Conservation (phyloP, 495 filamentous ascomycete species). For the Penicillium dipodomyicola region DNA sequence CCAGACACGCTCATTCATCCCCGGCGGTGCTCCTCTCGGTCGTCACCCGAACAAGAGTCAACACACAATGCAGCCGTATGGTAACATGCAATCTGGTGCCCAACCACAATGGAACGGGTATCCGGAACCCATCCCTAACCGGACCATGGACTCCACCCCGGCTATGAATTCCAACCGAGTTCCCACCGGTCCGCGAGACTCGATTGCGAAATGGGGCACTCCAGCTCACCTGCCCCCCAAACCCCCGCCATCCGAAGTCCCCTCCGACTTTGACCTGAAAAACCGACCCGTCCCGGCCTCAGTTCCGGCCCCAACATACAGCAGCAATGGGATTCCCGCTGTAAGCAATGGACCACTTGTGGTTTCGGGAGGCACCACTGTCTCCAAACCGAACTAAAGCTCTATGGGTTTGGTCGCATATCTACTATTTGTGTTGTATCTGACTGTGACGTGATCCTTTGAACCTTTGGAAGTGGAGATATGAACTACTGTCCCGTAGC, state of each 20-base stretch:
- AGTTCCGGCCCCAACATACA: constrained; percentile 24
- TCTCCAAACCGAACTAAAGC: constrained; percentile 29
- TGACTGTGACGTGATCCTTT: not conserved
- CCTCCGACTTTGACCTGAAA: constrained; percentile 45
- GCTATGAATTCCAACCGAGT: constrained; percentile 19
- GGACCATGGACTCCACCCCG: constrained; percentile 6
- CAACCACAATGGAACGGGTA: constrained; percentile 38
- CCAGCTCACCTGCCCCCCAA: constrained; percentile 55
- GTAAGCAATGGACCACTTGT: constrained; percentile 43
- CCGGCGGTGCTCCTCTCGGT: constrained; percentile 40
- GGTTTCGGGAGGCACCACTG: constrained; percentile 37
- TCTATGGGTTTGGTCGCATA: not conserved
- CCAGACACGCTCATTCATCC: constrained; percentile 86
- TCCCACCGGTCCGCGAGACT: constrained; percentile 32
- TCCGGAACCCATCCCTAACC: constrained; percentile 29
- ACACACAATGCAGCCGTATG: constrained; percentile 34
- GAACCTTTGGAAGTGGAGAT: not conserved
- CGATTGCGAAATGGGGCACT: constrained; percentile 55
- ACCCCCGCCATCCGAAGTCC: constrained; percentile 53
- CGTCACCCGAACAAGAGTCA: constrained; percentile 36
- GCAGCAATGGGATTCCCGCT: constrained; percentile 21
- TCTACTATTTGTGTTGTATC: not conserved
- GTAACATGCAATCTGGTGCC: constrained; percentile 22
- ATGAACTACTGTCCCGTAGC: not conserved
- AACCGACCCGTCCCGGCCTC: constrained; percentile 26